These are phyloP conservation scores for Sporothrix curviconia DNA, from an alignment of 2,329 filamentous ascomycete species.

Conservation along the genomic window DNA sequence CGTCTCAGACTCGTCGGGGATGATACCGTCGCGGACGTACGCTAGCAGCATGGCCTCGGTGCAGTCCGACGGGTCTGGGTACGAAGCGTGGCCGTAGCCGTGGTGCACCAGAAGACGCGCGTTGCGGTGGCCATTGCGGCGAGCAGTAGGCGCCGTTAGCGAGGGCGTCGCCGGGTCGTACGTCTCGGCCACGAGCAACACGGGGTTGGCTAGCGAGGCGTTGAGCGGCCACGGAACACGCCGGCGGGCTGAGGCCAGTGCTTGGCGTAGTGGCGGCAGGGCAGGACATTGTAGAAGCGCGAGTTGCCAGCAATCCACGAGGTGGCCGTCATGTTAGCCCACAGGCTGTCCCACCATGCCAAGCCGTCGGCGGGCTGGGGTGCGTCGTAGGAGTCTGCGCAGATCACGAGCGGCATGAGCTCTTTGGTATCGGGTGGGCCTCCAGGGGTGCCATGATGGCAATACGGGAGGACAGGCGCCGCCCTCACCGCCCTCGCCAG, in stretches of 20 bases:
- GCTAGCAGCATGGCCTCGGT: constrained; percentile 35
- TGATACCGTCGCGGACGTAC: constrained; percentile 35
- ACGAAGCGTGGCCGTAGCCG: constrained; percentile 42
- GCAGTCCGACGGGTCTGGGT: constrained; percentile 37
- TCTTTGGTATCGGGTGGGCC: constrained; percentile 32
- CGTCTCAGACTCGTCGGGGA: constrained; percentile 38
- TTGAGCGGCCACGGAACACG: constrained; percentile 41
- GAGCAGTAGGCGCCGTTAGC: constrained; percentile 40
- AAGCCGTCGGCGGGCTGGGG: constrained; percentile 32
- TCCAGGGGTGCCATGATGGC: constrained; percentile 9
- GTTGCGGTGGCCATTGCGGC: constrained; percentile 38
- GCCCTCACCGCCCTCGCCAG: not conserved
- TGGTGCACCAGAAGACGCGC: constrained; percentile 43
- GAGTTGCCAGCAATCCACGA: constrained; percentile 43
- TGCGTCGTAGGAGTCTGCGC: constrained; percentile 40
- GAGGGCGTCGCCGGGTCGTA: constrained; percentile 46
- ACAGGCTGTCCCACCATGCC: constrained; percentile 40
- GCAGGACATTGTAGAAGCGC: constrained; percentile 38
- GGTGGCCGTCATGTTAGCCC: constrained; percentile 40
- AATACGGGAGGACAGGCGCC: not conserved
- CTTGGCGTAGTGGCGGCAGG: constrained; percentile 38
- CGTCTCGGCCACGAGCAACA: constrained; percentile 42
- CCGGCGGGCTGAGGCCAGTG: constrained; percentile 42
- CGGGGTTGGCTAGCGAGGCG: constrained; percentile 35
- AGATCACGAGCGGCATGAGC: constrained; percentile 37